A percentile compares a stretch with the other conserved stretches of the same genome.
phyloP scores from a whole-genome alignment of 352 stramenopile species.

The Pythium brachiatum region DNA sequence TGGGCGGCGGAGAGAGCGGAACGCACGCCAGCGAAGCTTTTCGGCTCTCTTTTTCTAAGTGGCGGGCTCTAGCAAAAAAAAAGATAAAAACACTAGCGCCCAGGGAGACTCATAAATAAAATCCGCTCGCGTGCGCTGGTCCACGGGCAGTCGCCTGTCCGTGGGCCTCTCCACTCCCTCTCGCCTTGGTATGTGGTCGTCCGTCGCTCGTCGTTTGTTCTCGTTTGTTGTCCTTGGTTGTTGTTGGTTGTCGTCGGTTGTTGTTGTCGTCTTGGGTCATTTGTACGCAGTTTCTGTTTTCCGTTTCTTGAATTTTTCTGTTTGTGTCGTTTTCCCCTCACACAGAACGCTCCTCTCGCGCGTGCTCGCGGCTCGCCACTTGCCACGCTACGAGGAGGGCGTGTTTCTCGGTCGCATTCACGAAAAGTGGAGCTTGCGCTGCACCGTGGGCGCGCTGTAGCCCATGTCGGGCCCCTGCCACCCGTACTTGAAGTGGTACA shows the following conservation, averaged over 20 bases:
- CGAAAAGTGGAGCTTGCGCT: constrained; percentile 30
- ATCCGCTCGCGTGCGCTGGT: constrained; percentile 13
- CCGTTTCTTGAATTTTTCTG: constrained; percentile 17
- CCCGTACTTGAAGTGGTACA: constrained; percentile 85
- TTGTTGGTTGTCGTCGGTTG: not conserved
- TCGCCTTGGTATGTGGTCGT: not conserved
- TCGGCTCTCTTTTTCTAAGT: constrained; percentile 19
- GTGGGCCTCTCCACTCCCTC: not conserved
- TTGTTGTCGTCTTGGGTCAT: constrained; percentile 3
- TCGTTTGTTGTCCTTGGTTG: not conserved
- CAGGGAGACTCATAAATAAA: constrained; percentile 29
- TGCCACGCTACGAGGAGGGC: not conserved
- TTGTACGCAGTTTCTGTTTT: constrained; percentile 18
- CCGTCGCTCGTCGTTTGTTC: no score
- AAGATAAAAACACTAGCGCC: constrained; percentile 22
- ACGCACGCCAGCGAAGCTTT: constrained; percentile 7
- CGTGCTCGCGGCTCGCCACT: constrained; percentile 2
- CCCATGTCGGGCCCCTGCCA: constrained; percentile 61
- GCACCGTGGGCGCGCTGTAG: constrained; percentile 27
- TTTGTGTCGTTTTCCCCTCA: constrained; percentile 8
- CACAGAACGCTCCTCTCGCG: not conserved
- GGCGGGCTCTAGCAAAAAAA: constrained; percentile 23
- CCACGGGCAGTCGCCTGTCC: not conserved
- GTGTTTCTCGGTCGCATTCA: constrained; percentile 5
- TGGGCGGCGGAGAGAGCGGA: constrained; percentile 3